Base-by-base conservation (phyloP, 1,139 yeast genomes). In the Suhomyces coccinellae region DNA sequence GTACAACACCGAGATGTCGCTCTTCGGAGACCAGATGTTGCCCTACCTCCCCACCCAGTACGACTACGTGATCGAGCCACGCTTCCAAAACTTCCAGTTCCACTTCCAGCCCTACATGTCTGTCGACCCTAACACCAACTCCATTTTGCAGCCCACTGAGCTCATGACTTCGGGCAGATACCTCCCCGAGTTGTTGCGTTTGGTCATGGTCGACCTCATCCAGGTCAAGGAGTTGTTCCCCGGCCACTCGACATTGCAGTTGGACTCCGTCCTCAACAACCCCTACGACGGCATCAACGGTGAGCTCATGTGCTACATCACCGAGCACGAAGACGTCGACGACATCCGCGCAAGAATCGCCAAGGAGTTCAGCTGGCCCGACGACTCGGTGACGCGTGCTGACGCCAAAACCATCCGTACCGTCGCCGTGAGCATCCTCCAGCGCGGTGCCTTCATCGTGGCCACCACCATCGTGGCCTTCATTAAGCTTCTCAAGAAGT, bases 81-180 rank as follows among this genome's bases (percentile, higher is more conserved):
- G 73, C 31, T 73, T 76, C 53, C 51, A 52, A 20, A 45, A 52
- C 33, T 49, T 50, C 15, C 61, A 56, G 43, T 52, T 58, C 45
- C 53, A 51, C 33, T 73, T 66, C 53, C 55, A 63, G 46, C 62
- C 74, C 16, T 73, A 62, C 56, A 64, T 71, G 71, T 49, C 55
- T 7, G 50, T 58, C 7, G 77, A 70, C 46, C 67, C 67, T 4
- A 34, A 35, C 4, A 54, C 61, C n/a, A 49, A 60, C 15, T 58
- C 61, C 9, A 63, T 77, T 33, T 75, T 77, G 55, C 85, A 80
- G 56, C 85, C 85, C 1, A 61, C 73, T 37, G 85, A 80, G 56
- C 63, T 76, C 47, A 64, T 79, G 67, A 71, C 81, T 32, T 68
- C 80, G 40, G 85, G 85, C 1, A 64, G 85, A 52, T 80, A 80